A percentile compares a stretch with the other conserved stretches of the same genome.
Evolutionary conservation across 805 yeast genomes (phyloP).

Genomic region (Maudiozyma saulgeensis): DNA sequence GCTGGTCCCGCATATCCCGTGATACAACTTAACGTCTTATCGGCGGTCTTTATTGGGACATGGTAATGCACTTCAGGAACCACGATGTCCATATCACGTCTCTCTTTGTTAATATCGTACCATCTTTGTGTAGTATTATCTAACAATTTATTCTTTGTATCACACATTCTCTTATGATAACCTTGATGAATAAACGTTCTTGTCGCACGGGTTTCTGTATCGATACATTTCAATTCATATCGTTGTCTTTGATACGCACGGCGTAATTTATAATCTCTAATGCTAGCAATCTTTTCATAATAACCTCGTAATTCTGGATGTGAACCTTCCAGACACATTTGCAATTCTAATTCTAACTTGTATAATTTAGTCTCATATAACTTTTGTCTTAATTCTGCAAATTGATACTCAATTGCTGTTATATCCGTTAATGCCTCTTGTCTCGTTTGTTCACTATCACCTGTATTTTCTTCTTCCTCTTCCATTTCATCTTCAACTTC

Average conservation of each 20-base stretch:
- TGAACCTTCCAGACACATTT: constrained; percentile 77
- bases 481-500: constrained; percentile 1
- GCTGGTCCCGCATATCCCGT: constrained; percentile 33
- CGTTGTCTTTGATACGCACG: constrained; percentile 41
- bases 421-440: constrained; percentile 43
- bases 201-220: constrained; percentile 69
- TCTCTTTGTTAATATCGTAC: constrained; percentile 86
- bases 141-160: constrained; percentile 55
- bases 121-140: constrained; percentile 71
- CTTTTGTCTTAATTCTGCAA: constrained; percentile 77
- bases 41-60: constrained; percentile 27
- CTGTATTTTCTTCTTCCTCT: constrained; percentile 9
- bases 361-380: constrained; percentile 75
- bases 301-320: constrained; percentile 83
- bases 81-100: constrained; percentile 63
- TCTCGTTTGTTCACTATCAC: constrained; percentile 23
- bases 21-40: constrained; percentile 28
- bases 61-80: constrained; percentile 42
- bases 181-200: constrained; percentile 80
- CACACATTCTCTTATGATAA: constrained; percentile 57
- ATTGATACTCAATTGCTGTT: constrained; percentile 72
- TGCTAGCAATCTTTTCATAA: constrained; percentile 58
- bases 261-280: constrained; percentile 59
- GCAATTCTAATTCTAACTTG: constrained; percentile 70
- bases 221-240: constrained; percentile 68